Evolutionary conservation across 169 alveolate species (phyloP).

Genomic region (Eimeria falciformis): DNA sequence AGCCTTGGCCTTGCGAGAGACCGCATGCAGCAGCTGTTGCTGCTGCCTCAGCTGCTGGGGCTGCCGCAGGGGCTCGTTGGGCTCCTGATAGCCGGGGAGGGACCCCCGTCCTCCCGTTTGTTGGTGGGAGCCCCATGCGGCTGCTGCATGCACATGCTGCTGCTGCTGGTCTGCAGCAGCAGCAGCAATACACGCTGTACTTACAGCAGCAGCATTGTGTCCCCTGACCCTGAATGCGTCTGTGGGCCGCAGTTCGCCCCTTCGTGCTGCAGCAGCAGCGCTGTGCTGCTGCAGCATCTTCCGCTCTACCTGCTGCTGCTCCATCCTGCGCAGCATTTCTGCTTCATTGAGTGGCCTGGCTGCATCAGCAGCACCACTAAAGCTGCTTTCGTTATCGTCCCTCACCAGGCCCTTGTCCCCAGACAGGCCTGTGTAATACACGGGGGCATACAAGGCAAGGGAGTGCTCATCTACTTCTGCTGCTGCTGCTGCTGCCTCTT

Average conservation of each 20-base stretch:
- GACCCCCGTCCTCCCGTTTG: not conserved
- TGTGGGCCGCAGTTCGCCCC: not conserved
- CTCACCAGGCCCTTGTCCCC: conserved; percentile 71
- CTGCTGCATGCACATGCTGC: conserved; percentile 30
- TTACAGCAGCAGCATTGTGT: conserved; percentile 5
- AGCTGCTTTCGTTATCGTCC: conserved; percentile 36
- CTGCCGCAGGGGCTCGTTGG: conserved; percentile 7
- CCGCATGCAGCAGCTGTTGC: not conserved
- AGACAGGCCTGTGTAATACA: conserved; percentile 58
- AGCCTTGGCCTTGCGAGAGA: not conserved
- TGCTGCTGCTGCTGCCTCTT: conserved; percentile 54
- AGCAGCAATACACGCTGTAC: conserved; percentile 28
- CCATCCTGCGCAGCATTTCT: not conserved
- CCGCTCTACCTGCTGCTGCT: conserved; percentile 38
- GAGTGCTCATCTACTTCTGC: conserved; percentile 13
- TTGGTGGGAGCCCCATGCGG: conserved; percentile 3
- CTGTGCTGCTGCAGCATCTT: conserved; percentile 37
- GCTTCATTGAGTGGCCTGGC: not conserved
- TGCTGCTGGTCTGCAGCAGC: conserved; percentile 33
- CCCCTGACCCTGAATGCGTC: not conserved
- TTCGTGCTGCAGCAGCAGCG: conserved; percentile 21
- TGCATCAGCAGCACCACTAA: not conserved
- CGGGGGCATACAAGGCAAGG: conserved; percentile 50
- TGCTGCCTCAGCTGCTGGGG: conserved; percentile 29
- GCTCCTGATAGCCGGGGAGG: not conserved